Conservation (phyloP, 805 yeast species). For the Jamesozyma jinghongensis region DNA sequence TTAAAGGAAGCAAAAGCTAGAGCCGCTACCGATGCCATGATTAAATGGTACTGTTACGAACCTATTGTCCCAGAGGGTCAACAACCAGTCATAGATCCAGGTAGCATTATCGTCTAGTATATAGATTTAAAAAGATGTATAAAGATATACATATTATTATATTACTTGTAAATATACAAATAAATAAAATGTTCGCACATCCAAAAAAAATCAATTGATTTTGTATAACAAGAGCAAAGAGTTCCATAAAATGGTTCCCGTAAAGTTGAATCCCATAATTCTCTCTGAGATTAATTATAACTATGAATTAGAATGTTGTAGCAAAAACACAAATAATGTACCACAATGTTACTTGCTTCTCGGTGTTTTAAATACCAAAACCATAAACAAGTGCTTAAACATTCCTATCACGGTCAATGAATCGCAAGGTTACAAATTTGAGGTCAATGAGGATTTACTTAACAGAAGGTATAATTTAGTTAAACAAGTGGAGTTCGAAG, state of each 20-base stretch:
- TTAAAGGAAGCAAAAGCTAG: constrained; percentile 85
- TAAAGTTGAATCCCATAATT: constrained; percentile 5
- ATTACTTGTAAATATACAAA: constrained; percentile 2
- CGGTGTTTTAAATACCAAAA: constrained; percentile 4
- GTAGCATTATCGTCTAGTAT: constrained; percentile 35
- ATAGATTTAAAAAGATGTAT: neutral
- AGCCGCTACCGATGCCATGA: constrained; percentile 83
- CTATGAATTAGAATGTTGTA: constrained; percentile 5
- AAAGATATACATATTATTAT: neutral
- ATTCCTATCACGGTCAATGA: neutral
- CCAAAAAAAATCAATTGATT: too few species aligned
- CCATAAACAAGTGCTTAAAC: neutral
- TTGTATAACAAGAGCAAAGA: too few species aligned
- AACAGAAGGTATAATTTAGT: constrained; percentile 6
- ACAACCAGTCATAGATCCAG: constrained; percentile 45
- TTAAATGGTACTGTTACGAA: constrained; percentile 85
- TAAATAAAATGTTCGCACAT: neutral
- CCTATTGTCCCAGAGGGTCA: constrained; percentile 49
- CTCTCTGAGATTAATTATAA: constrained; percentile 10
- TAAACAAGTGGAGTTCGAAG: neutral
- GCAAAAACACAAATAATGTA: neutral
- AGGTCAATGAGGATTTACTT: constrained; percentile 4
- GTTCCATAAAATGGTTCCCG: neutral
- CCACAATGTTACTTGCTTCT: constrained; percentile 13
- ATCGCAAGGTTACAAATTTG: constrained; percentile 3